phyloP scores from a whole-genome alignment of 2,329 filamentous ascomycete species.

The Diaporthe longicolla region DNA sequence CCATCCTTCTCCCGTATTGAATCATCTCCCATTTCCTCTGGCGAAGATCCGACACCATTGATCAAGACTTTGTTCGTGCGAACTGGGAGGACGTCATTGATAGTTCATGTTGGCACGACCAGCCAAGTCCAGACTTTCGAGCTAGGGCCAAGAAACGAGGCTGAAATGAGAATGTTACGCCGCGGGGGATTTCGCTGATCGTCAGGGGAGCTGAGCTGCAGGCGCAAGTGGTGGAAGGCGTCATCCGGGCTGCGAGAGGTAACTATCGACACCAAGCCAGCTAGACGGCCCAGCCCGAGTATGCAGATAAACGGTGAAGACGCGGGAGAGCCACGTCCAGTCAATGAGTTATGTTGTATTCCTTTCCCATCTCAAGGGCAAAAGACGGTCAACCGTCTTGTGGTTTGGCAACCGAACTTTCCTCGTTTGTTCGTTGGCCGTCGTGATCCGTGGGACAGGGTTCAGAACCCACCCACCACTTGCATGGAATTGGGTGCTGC shows the following conservation, averaged over 20 bases:
- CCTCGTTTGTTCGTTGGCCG: constrained; percentile 24
- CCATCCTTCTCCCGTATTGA: neutral
- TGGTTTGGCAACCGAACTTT: constrained; percentile 34
- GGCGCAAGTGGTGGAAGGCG: constrained; percentile 15
- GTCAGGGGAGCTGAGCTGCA: constrained; percentile 39
- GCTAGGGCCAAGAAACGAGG: constrained; percentile 34
- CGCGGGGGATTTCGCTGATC: constrained; percentile 36
- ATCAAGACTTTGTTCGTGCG: neutral
- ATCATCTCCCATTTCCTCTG: neutral
- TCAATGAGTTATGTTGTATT: neutral
- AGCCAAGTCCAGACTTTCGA: constrained; percentile 10
- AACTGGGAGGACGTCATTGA: neutral
- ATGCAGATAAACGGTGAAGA: constrained; percentile 9
- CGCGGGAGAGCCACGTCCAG: constrained; percentile 14
- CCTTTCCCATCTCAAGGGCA: constrained; percentile 3
- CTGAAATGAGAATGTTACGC: constrained; percentile 35
- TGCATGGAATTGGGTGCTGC: constrained; percentile 40
- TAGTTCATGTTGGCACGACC: constrained; percentile 14
- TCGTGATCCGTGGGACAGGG: constrained; percentile 33
- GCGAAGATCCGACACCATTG: neutral
- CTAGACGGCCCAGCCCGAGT: constrained; percentile 35
- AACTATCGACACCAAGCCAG: constrained; percentile 40
- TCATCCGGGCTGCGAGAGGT: constrained; percentile 22
- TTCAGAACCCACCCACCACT: constrained; percentile 26
- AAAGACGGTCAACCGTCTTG: constrained; percentile 39